Evolutionary conservation across 108 stramenopile genomes (phyloP), one percentile per base, ranked within the genome.

Genomic region (Skeletonema potamos): DNA sequence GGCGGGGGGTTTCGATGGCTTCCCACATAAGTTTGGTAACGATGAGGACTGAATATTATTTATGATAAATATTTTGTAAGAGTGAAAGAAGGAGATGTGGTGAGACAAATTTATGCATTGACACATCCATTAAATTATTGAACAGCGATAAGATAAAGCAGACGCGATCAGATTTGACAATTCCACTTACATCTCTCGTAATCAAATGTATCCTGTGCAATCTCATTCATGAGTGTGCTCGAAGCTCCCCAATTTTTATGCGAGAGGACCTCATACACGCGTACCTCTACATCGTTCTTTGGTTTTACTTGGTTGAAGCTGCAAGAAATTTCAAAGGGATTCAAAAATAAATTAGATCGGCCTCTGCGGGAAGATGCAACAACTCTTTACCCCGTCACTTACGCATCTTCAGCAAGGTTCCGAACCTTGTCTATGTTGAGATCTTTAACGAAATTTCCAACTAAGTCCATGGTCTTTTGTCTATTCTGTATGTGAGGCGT

Each of bases 181-280:
- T 41, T 41, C 0, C 39, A 68, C 82, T 84, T 55, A 83, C 86
- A 94, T 44, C 85, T 81, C 39, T 97, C 94, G 41, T 90, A 90
- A 70, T 97, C 96, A 66, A 85, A 97, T 7, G 96, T 93, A 72
- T 99, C 98, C 33, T 85, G 81, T 8, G 97, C 93, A 75, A 99
- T 92, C 57, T 98, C 91, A 77, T 97, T 96, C 85, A 99, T 89
- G 27, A 96, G 55, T n/a, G 96, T 96, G 64, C 89, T 88, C 17
- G 97, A 97, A 12, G 97, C 86, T 3, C 98, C 98, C 97, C 97
- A 99, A 76, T 99, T 99, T 79, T 99, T 98, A 81, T 97, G 96
- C 15, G 96, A 97, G 34, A 99, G 84, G 7, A 95, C 97, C 69
- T 98, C 98, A 86, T 97, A 96, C 33, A 99, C 94, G 26, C 92